These are phyloP conservation scores for Pyrus betulifolia DNA, from an alignment of 306 rosid species.

Conservation along the genomic window DNA sequence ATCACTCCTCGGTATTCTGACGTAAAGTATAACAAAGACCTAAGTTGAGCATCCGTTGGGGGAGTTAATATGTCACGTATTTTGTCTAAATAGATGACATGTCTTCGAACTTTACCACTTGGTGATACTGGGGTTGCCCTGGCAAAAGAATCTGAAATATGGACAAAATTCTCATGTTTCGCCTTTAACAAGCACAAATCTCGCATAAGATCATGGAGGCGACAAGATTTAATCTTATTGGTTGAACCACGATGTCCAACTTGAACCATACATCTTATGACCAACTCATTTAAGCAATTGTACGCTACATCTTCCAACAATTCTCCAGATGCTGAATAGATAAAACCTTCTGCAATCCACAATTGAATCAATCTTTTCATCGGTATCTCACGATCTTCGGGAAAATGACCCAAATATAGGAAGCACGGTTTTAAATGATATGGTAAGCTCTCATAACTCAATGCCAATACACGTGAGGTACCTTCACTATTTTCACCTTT, in stretches of 20 bases:
- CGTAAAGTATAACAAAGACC: neutral
- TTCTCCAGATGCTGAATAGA: no score
- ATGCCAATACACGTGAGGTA: no score
- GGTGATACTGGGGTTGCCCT: rapidly evolving
- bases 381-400: no score
- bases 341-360: no score
- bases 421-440: no score
- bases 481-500: no score
- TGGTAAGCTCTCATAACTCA: no score
- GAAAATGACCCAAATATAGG: no score
- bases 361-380: no score
- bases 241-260: conserved; percentile 29
- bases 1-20: no score
- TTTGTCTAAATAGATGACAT: neutral
- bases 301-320: no score
- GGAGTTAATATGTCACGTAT: neutral
- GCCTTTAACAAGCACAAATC: conserved; percentile 28
- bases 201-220: conserved; percentile 28
- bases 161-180: conserved; percentile 25
- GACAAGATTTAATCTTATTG: conserved; percentile 37
- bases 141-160: neutral
- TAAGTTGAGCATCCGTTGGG: neutral
- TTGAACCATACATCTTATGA: conserved; percentile 9
- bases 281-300: no score
- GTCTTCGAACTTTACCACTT: neutral